Evolutionary conservation across 2,329 filamentous ascomycete genomes (phyloP).

Genomic region (Alternaria sp.): DNA sequence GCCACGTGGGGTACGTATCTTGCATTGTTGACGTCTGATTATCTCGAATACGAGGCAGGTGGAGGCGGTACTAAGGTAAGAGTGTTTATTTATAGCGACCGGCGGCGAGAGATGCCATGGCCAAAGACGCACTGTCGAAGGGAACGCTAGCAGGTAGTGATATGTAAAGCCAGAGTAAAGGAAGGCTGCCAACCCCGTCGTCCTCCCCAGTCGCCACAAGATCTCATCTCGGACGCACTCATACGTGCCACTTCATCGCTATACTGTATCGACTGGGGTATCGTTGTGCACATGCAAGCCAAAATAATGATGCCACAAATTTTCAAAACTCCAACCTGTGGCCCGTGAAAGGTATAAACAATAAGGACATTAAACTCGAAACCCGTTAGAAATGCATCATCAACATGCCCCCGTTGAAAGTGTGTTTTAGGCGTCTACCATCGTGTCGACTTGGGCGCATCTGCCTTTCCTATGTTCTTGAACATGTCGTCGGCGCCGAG

Average conservation of each 20-base stretch:
- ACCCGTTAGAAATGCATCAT: constrained; percentile 37
- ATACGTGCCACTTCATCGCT: constrained; percentile 13
- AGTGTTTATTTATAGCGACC: constrained; percentile 13
- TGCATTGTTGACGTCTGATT: constrained; percentile 12
- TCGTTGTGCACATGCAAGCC: constrained; percentile 46
- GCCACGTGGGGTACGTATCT: constrained; percentile 9
- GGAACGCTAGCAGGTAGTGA: constrained; percentile 23
- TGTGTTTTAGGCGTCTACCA: constrained; percentile 16
- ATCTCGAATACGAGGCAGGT: not conserved
- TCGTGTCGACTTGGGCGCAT: constrained; percentile 22
- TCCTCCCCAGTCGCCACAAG: constrained; percentile 20
- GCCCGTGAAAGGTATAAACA: constrained; percentile 25
- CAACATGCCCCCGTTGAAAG: constrained; percentile 18
- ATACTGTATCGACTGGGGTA: constrained; percentile 45
- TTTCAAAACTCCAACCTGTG: constrained; percentile 35
- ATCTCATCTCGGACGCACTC: constrained; percentile 8
- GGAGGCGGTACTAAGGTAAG: not conserved
- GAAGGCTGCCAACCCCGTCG: constrained; percentile 11
- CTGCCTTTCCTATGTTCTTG: constrained; percentile 41
- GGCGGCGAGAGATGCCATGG: constrained; percentile 10
- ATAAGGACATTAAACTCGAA: constrained; percentile 41
- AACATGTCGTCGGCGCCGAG: constrained; percentile 49
- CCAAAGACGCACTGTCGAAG: constrained; percentile 28
- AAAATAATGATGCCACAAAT: constrained; percentile 38
- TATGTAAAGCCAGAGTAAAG: constrained; percentile 7